Conservation (phyloP, 176 grass and related monocot genomes). For the Secale cereale region DNA sequence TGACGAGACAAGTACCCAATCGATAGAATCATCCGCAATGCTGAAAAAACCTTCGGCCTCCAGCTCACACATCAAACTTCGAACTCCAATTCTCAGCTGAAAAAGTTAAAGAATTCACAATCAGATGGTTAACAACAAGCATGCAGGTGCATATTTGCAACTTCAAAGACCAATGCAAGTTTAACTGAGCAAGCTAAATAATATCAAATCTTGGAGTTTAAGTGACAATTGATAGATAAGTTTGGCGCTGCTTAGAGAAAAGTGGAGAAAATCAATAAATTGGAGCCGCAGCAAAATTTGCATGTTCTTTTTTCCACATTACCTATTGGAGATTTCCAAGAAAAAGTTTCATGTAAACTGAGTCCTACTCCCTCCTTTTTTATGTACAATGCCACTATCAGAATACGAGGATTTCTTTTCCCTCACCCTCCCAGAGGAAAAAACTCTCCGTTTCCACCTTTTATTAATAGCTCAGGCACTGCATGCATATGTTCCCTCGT, state of each 20-base stretch:
- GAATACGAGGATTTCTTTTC: no score
- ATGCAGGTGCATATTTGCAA: background rate
- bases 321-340: background rate
- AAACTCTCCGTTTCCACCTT: no score
- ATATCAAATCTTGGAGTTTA: background rate
- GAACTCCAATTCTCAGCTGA: background rate
- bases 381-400: no score
- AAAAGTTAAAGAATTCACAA: background rate
- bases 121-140: background rate
- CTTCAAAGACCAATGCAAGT: background rate
- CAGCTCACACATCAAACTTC: slow-evolving; percentile 7
- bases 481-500: no score
- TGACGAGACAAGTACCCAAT: background rate
- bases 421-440: no score
- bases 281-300: background rate
- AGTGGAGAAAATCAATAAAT: background rate
- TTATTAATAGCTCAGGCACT: no score
- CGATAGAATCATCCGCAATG: background rate
- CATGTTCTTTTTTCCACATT: background rate
- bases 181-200: background rate
- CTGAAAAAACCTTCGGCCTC: slow-evolving; percentile 1
- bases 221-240: background rate
- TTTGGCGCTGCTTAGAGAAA: background rate
- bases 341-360: background rate
- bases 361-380: background rate